Base-by-base conservation (phyloP, 2,329 filamentous ascomycete genomes). In the Sporothrix brunneoviolacea region DNA sequence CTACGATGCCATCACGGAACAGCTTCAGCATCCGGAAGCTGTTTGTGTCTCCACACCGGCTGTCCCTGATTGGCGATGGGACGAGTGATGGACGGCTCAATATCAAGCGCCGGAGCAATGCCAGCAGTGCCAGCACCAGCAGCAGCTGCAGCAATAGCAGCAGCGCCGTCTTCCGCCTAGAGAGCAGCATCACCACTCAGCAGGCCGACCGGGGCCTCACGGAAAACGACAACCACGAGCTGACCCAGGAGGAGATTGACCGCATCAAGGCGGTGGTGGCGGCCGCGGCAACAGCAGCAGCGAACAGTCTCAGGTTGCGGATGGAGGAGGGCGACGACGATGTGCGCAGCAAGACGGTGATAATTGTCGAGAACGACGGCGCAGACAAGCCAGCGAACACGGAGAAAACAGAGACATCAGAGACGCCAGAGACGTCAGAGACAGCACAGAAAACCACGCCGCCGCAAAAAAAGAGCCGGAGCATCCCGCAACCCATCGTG, bases 231-330 rank as follows among this genome's bases (percentile, higher is more conserved):
- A 27, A 42, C 39, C 40, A 35, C 33, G 37, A 38, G n/a, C 36
- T 51, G 12, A 52, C 35, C 49, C 50, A 53, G 27, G 71, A 68
- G 3, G 79, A 83, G 54, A 72, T 80, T 16, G 67, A 67, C 4
- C 61, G 64, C 41, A 75, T 82, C n/a, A 58, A 81, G 6, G 70
- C 69, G 55, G 71, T 68, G 2, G 80, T 77, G 21, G 53, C 53
- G 0, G 52, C 55, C 0, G 54, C 54, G 0, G 49, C 53, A 0
- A 33, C 46, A 0, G 33, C 30, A 0, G 54, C 54, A 4, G 51
- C 48, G 19, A 39, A 19, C 41, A 57, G 28, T 18, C 27, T 55
- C 2, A 47, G 51, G 4, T 21, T 53, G 12, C 45, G 53, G 6
- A 33, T 48, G 27, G 48, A 21, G 22, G 47, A 36, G 7, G 43